Base-by-base conservation (phyloP, 139 green algal genomes). In the Volvox africanus region DNA sequence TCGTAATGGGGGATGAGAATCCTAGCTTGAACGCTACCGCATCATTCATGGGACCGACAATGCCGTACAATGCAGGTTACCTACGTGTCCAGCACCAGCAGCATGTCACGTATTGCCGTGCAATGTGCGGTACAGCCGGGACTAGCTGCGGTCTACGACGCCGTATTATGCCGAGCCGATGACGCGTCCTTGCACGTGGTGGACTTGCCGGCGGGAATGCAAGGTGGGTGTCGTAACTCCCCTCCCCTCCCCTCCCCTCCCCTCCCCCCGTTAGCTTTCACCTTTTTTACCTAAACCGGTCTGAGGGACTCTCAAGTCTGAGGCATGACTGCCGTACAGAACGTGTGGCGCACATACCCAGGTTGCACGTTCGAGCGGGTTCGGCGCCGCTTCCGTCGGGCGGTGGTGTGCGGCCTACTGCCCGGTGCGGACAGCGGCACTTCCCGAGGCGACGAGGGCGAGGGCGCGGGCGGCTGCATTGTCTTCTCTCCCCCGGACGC, bases 51-150 rank as follows among this genome's bases (percentile, higher is more conserved):
- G 5, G 44, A 55, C 9, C 44, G 44, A 55, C 44, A 55, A n/a
- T 55, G 44, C 44, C 44, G 44, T 55, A 55, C 44, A 55, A 55
- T 73, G 11, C 73, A 90, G 86, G 86, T 90, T 50, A 85, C 86
- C 50, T 85, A 85, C 86, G 86, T 90, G 75, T 85, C 73, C 32
- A 67, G 36, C 32, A n/a, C 44, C 73, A 85, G 55, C 75, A 78
- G 32, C 75, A 33, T 76, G 50, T 85, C 0, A 55, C 73, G 86
- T 44, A 50, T 90, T 20, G 86, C 75, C 30, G 86, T 90, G 62
- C 86, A 90, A 36, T 90, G 73, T 22, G 86, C 86, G 22, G 73
- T 90, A 62, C 86, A 90, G 30, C 86, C 86, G 73, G 86, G 86
- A 18, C 86, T 90, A 73, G 86, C 75, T 9, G 73, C 50, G 18